Evolutionary conservation across 345 rosid species (phyloP).

Genomic region (Tarenaya hassleriana): DNA sequence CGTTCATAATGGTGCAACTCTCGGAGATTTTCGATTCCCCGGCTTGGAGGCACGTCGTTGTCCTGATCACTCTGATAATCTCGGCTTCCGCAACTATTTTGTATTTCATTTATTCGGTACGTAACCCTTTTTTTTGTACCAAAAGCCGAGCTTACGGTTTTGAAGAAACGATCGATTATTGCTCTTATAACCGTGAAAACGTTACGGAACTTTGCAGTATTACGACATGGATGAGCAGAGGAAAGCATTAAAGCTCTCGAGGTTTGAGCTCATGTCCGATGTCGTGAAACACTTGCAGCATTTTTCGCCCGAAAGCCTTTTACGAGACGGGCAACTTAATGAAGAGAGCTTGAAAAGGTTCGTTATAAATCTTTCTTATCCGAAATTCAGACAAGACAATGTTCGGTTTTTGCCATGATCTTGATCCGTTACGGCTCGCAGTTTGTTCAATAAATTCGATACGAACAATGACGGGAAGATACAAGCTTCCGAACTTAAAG

Average conservation of each 20-base stretch:
- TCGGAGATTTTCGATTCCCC: slow-evolving; percentile 5
- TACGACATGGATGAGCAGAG: slow-evolving; percentile 30
- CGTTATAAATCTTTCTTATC: not conserved
- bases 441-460: slow-evolving; percentile 29
- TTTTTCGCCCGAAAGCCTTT: slow-evolving; percentile 26
- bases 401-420: not conserved
- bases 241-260: slow-evolving; percentile 30
- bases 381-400: not conserved
- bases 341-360: slow-evolving; percentile 35
- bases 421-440: slow-evolving; percentile 5
- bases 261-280: slow-evolving; percentile 32
- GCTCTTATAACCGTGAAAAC: not conserved
- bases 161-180: not conserved
- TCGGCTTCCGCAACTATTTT: not conserved
- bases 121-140: not conserved
- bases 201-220: slow-evolving; percentile 15
- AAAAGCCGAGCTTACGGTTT: not conserved
- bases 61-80: not conserved
- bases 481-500: slow-evolving; percentile 31
- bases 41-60: not conserved
- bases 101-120: slow-evolving; percentile 5
- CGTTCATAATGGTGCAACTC: not conserved
- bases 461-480: slow-evolving; percentile 33
- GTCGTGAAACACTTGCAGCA: slow-evolving; percentile 32
- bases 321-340: slow-evolving; percentile 31